Base-by-base conservation (phyloP, 108 stramenopile species). In the Fragilariopsis cylindrus region DNA sequence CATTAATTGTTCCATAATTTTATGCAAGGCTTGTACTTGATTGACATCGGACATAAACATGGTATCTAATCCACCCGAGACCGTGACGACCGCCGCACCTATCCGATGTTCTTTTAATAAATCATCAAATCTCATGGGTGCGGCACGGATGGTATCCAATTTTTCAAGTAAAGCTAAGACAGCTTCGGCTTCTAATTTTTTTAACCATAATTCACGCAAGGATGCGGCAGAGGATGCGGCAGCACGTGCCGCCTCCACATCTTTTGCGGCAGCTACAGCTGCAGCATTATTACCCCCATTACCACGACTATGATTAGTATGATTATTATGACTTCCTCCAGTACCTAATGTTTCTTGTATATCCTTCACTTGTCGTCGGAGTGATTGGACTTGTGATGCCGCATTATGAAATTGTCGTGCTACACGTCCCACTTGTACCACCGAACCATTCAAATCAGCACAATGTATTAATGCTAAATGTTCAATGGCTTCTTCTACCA, bases 171-270 rank as follows among this genome's bases (percentile, higher is more conserved):
- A 70, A 15, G 83, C 76, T 46, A 94, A 60, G 1, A 90, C 86
- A 4, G 93, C 90, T 70, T 94, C 93, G 44, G 87, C 89, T 81
- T 94, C 93, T 48, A 94, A 75, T 65, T 94, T 94, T 71, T 92
- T 94, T 69, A 94, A 85, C 93, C 93, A 94, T 50, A 94, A 70
- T 79, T 94, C 93, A 42, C 93, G 88, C 0, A 94, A 76, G 73
- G 90, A 90, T 69, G 86, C 85, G 50, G 87, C 85, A 21, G 87
- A 83, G 18, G 60, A 77, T 11, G 57, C 58, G 13, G 73, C 60
- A 65, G 73, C 57, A 49, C 67, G 52, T 3, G 48, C 69, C 15
- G 67, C 75, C 62, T 50, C 65, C 47, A 48, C 60, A 43, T 63
- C 52, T 18, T 63, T 63, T n/a, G 42, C 45, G 16, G 73, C 52